Evolutionary conservation across 805 yeast genomes (phyloP).

Genomic region (Crinitomyces ghanaensis): DNA sequence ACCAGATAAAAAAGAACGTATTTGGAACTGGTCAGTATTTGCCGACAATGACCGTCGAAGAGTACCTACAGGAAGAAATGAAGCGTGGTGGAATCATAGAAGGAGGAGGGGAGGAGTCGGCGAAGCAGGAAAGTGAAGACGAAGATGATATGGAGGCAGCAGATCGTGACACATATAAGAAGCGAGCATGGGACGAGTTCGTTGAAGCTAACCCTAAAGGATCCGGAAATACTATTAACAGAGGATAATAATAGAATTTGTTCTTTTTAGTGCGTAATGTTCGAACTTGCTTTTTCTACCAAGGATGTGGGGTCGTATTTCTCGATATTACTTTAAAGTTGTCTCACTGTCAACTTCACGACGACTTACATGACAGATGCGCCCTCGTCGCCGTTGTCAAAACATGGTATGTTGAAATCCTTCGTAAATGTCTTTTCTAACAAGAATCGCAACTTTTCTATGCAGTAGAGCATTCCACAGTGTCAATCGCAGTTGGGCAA

Average conservation of each 20-base stretch:
- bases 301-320: no score
- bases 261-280: no score
- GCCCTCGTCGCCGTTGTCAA: no score
- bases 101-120: conserved; percentile 21
- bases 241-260: conserved; percentile 46
- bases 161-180: conserved; percentile 61
- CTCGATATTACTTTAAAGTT: no score
- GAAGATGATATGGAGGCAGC: conserved; percentile 51
- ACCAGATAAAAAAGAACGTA: conserved; percentile 51
- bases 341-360: no score
- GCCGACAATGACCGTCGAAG: conserved; percentile 93
- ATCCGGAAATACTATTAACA: conserved; percentile 73
- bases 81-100: conserved; percentile 65
- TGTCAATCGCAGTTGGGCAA: no score
- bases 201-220: conserved; percentile 78
- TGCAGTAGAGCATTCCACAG: no score
- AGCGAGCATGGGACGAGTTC: conserved; percentile 89
- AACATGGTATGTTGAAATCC: no score
- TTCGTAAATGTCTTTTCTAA: no score
- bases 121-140: conserved; percentile 32
- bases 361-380: no score
- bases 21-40: conserved; percentile 85
- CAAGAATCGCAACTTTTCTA: no score
- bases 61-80: conserved; percentile 74
- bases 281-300: no score